A percentile compares a stretch with the other conserved stretches of the same genome.
phyloP scores from a whole-genome alignment of 2,329 filamentous ascomycete genomes.

The Diaporthe citrichinensis region DNA sequence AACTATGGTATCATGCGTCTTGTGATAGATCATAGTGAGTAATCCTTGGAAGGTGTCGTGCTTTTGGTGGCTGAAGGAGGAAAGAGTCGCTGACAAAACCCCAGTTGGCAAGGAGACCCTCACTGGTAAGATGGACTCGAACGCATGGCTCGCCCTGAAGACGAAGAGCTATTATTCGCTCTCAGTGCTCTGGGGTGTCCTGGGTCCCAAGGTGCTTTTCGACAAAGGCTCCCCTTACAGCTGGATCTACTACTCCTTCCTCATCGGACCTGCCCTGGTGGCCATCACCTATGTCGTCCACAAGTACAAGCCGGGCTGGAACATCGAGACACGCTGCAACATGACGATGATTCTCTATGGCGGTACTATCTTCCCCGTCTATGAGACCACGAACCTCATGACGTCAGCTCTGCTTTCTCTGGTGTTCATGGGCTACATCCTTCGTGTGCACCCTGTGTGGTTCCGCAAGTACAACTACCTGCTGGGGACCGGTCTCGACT shows the following conservation, averaged over 20 bases:
- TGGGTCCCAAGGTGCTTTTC: conserved; percentile 52
- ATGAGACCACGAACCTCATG: conserved; percentile 48
- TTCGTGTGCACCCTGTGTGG: conserved; percentile 51
- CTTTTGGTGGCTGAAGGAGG: too few species aligned
- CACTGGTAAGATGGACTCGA: conserved; percentile 44
- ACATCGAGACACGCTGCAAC: conserved; percentile 48
- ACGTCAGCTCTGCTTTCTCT: conserved; percentile 46
- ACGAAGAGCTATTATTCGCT: conserved; percentile 50
- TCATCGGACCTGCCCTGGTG: conserved; percentile 48
- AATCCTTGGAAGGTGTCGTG: too few species aligned
- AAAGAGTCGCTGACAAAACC: not conserved
- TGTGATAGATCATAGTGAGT: conserved; percentile 44
- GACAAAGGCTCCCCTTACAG: conserved; percentile 44
- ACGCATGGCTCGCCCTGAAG: conserved; percentile 49
- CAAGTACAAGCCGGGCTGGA: conserved; percentile 47
- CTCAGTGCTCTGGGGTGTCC: conserved; percentile 53
- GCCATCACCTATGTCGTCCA: conserved; percentile 46
- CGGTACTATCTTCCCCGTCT: conserved; percentile 47
- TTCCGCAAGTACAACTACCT: conserved; percentile 60
- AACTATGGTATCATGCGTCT: conserved; percentile 51
- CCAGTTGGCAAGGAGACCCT: conserved; percentile 44
- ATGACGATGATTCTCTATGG: conserved; percentile 49
- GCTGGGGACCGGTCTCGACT: conserved; percentile 56
- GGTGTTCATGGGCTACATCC: conserved; percentile 51
- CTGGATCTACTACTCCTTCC: conserved; percentile 50